These are phyloP conservation scores for Urtica urens DNA, from an alignment of 306 rosid genomes.

Conservation along the genomic window DNA sequence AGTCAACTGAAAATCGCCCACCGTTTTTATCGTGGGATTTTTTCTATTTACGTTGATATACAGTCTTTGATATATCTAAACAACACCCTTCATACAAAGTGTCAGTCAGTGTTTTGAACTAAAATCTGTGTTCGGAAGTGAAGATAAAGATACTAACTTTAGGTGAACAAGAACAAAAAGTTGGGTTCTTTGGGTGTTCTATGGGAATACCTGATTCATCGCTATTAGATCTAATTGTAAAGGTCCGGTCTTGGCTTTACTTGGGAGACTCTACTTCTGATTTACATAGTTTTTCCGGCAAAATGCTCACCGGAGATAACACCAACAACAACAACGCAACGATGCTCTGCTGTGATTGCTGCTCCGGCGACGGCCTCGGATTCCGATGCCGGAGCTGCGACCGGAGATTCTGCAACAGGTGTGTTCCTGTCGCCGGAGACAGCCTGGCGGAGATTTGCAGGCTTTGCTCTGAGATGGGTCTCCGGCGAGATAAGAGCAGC, in stretches of 20 bases:
- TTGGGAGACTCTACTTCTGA: constrained; percentile 40
- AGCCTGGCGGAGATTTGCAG: constrained; percentile 39
- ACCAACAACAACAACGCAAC: constrained; percentile 31
- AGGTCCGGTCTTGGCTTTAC: constrained; percentile 57
- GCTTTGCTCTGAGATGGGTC: constrained; percentile 39
- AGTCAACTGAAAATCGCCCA: constrained; percentile 28
- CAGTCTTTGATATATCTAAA: constrained; percentile 14
- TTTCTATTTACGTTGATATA: no score
- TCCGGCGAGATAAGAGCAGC: constrained; percentile 29
- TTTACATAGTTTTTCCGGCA: constrained; percentile 21
- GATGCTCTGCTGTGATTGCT: constrained; percentile 73
- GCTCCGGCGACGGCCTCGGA: constrained; percentile 21
- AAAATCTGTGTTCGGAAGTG: constrained; percentile 23
- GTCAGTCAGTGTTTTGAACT: constrained; percentile 18
- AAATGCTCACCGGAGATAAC: constrained; percentile 42
- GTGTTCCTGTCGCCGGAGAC: constrained; percentile 30
- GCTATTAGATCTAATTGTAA: constrained; percentile 51
- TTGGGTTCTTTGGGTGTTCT: constrained; percentile 31
- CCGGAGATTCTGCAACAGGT: constrained; percentile 54
- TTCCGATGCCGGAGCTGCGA: constrained; percentile 63
- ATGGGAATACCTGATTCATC: constrained; percentile 95
- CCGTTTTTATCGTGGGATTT: constrained; percentile 61
- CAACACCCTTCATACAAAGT: constrained; percentile 23
- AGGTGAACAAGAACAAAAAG: constrained; percentile 15
- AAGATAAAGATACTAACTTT: constrained; percentile 17